Conservation (phyloP, 2,329 filamentous ascomycete genomes). For the Calonectria montana region DNA sequence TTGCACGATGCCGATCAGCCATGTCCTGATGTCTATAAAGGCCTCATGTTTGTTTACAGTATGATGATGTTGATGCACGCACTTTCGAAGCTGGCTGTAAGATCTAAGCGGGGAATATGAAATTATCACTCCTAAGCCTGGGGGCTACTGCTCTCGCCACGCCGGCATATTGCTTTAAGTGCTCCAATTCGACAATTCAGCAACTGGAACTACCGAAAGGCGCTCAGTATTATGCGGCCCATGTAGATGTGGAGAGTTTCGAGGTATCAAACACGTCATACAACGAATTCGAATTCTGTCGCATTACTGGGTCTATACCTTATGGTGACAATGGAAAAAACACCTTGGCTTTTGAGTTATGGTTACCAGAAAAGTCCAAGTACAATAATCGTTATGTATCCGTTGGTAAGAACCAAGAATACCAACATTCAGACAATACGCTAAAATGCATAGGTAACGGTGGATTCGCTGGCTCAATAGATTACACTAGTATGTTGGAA, state of each 20-base stretch:
- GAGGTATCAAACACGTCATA: not conserved
- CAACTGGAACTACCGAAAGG: not conserved
- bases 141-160: not conserved
- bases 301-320: not conserved
- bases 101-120: not conserved
- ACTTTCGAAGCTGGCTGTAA: not conserved
- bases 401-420: not conserved
- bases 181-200: not conserved
- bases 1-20: not conserved
- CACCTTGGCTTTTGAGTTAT: not conserved
- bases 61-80: not conserved
- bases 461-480: slow-evolving; percentile 3
- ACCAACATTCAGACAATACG: no score
- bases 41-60: not conserved
- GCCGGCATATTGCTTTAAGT: not conserved
- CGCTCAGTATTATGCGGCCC: not conserved
- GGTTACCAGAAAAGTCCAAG: not conserved
- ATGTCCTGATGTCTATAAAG: not conserved
- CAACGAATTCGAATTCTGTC: not conserved
- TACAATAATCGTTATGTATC: slow-evolving; percentile 10
- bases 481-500: not conserved
- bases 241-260: not conserved
- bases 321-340: not conserved
- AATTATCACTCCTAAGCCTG: not conserved
- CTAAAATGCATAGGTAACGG: not conserved